These are phyloP conservation scores for Basidioascus undulatus DNA, from an alignment of 768 basidiomycete species.

Conservation along the genomic window DNA sequence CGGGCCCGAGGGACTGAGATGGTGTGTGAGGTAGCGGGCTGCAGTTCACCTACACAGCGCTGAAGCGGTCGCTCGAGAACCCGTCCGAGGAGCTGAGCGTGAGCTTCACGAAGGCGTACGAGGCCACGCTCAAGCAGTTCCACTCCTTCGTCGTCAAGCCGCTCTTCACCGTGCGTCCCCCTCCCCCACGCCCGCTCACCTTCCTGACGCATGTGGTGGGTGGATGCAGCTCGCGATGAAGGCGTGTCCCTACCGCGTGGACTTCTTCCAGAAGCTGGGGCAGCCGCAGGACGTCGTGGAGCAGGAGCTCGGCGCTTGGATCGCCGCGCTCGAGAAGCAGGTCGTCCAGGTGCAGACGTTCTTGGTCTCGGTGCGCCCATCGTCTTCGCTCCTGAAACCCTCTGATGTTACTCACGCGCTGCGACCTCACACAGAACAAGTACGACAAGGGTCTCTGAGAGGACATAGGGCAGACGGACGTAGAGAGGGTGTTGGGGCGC, in stretches of 20 bases:
- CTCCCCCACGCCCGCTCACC: not conserved
- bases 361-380: conserved; percentile 11
- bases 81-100: conserved; percentile 36
- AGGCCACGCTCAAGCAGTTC: conserved; percentile 51
- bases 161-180: conserved; percentile 28
- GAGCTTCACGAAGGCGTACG: conserved; percentile 64
- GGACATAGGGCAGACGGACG: too few species aligned
- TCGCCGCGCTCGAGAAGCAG: conserved; percentile 28
- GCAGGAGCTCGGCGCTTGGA: conserved; percentile 29
- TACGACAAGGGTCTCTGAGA: too few species aligned
- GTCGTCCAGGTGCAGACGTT: conserved; percentile 27
- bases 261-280: conserved; percentile 34
- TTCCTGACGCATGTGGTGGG: not conserved
- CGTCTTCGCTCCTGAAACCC: too few species aligned
- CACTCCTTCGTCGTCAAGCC: conserved; percentile 50
- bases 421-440: too few species aligned
- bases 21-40: conserved; percentile 63
- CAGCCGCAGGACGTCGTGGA: conserved; percentile 25
- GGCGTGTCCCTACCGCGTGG: conserved; percentile 35
- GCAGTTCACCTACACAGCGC: conserved; percentile 62
- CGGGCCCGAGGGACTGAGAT: too few species aligned
- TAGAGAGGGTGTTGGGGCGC: too few species aligned
- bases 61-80: conserved; percentile 46
- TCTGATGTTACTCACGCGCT: too few species aligned
- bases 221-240: conserved; percentile 37